These are phyloP conservation scores for Scleroderma bovista DNA, from an alignment of 768 basidiomycete genomes.

Conservation along the genomic window DNA sequence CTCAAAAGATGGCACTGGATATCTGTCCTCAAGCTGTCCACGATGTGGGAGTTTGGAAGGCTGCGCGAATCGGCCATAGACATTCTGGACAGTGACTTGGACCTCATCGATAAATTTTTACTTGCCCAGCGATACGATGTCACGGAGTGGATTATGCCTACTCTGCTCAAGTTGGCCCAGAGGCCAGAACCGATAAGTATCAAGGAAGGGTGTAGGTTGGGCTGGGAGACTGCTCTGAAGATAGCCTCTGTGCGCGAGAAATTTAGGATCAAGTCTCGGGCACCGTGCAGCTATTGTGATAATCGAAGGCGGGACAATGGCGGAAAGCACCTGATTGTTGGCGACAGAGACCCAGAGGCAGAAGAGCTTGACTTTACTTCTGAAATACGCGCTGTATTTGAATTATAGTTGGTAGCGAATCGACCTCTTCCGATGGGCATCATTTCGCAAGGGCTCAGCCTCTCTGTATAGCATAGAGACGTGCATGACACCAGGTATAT, in stretches of 20 bases:
- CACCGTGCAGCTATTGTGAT: not conserved
- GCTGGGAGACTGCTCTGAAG: not conserved
- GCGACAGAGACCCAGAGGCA: not conserved
- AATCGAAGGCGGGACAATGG: too few relatives aligned
- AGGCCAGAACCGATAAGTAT: not conserved
- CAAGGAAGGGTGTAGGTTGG: not conserved
- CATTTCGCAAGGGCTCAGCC: too few relatives aligned
- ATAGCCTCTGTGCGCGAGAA: not conserved
- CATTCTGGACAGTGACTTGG: too few relatives aligned
- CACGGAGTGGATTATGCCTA: too few relatives aligned
- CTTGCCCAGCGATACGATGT: too few relatives aligned
- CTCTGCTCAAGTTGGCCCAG: too few relatives aligned
- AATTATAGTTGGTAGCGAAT: not conserved
- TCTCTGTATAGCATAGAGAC: too few relatives aligned
- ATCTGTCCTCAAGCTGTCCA: conserved; percentile 2
- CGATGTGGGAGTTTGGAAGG: not conserved
- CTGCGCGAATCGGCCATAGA: too few relatives aligned
- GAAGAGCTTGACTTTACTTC: not conserved
- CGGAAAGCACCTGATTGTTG: not conserved
- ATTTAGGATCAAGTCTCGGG: not conserved
- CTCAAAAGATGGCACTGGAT: not conserved
- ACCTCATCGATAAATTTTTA: too few relatives aligned
- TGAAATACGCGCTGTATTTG: not conserved
- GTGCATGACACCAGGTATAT: too few relatives aligned
- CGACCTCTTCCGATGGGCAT: too few relatives aligned